Evolutionary conservation across 2,329 filamentous ascomycete genomes (phyloP), one percentile per base, ranked within the genome.

Genomic region (Exophiala calicioides): DNA sequence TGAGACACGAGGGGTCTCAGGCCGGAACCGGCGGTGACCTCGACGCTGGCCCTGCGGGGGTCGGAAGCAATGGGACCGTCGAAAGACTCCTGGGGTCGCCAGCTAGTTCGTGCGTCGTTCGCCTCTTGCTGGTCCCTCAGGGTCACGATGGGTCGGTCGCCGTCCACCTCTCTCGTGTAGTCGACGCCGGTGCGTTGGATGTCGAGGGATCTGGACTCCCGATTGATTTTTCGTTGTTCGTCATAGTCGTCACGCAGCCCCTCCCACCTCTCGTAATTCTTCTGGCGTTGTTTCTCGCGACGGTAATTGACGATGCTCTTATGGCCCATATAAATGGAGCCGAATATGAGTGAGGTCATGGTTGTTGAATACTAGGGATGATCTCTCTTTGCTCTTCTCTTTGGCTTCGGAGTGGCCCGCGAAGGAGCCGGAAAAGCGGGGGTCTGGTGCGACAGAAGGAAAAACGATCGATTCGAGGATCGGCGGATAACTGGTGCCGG

Each of bases 211-310:
- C 53, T 40, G 8, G 53, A 48, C 34, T 55, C 50, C 19, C 56
- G 36, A 9, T 9, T 45, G 12, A 54, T 52, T 36, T 52, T 53
- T 29, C 54, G 44, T 27, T 58, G 56, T 15, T 53, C 54, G 16
- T 58, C 56, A 49, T 58, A 58, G 19, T 58, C 56, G 18, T 58
- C 56, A 19, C 56, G 49, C 7, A 58, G 50, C 16, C 54, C 56
- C 39, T 58, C 56, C 56, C 56, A 58, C 9, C 56, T 43, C 39
- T 58, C 52, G 38, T 58, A 58, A 38, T 58, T 58, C 34, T 58
- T 58, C 38, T 50, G 37, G 9, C 56, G 44, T 43, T 58, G 54
- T 27, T 58, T 58, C 36, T 58, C 56, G 10, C 54, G 49, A 2
- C 38, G 39, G 27, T 55, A 47, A 4, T 50, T 27, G 15, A 58